phyloP scores from a whole-genome alignment of 208 protist species.

The Porcisia deanei region DNA sequence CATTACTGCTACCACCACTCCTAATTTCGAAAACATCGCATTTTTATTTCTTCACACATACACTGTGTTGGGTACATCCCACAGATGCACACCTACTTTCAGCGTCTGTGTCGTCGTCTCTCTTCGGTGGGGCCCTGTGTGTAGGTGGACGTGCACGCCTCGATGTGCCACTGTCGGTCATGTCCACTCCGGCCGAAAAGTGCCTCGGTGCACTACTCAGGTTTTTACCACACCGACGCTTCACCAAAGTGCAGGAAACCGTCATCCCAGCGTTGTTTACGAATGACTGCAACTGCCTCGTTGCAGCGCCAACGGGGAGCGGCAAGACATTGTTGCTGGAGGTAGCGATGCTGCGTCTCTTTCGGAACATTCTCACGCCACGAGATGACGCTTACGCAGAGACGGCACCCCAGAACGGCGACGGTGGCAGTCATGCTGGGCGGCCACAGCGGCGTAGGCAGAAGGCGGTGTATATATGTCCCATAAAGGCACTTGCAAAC shows the following conservation, averaged over 20 bases:
- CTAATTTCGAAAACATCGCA: no score
- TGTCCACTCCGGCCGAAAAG: not conserved
- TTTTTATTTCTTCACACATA: not conserved
- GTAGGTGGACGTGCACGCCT: not conserved
- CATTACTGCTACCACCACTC: not conserved
- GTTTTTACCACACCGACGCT: slow-evolving; percentile 48
- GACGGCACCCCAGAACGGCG: not conserved
- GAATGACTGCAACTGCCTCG: slow-evolving; percentile 63
- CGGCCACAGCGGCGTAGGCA: not conserved
- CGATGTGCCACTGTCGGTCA: not conserved
- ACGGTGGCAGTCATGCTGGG: not conserved
- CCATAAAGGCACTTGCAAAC: slow-evolving; percentile 89
- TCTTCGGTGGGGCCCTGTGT: not conserved
- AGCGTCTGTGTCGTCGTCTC: not conserved
- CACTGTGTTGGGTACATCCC: no score
- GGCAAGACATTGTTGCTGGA: slow-evolving; percentile 90
- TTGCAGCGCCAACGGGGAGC: slow-evolving; percentile 88
- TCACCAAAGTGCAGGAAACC: slow-evolving; percentile 76
- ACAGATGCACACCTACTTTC: not conserved
- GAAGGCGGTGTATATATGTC: slow-evolving; percentile 92
- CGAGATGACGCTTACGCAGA: not conserved
- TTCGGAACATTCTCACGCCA: slow-evolving; percentile 46
- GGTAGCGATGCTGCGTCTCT: slow-evolving; percentile 88
- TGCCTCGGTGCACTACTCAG: slow-evolving; percentile 50
- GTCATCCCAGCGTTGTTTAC: slow-evolving; percentile 65